These are phyloP conservation scores for Aspergillus ustus DNA, from an alignment of 2,329 filamentous ascomycete species.

Conservation along the genomic window DNA sequence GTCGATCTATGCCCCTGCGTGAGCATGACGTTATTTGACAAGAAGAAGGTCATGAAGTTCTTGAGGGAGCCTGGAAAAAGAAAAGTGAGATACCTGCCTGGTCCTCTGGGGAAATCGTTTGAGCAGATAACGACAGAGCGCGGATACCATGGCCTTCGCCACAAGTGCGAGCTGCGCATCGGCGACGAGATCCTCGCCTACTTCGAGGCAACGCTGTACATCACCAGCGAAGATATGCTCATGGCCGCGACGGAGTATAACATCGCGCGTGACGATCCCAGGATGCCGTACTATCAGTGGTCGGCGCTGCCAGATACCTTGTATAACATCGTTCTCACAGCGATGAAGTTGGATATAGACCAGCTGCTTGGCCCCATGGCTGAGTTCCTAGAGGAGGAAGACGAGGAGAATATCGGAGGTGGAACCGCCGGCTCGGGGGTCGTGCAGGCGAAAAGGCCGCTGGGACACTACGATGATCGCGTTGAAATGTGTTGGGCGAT, in stretches of 20 bases:
- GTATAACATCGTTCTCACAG: background rate
- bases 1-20: conserved; percentile 5
- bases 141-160: background rate
- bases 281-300: background rate
- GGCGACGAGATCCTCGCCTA: background rate
- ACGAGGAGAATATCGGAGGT: background rate
- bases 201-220: background rate
- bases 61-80: background rate
- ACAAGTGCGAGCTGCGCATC: background rate
- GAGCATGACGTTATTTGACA: background rate
- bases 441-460: background rate
- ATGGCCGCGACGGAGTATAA: background rate
- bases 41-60: background rate
- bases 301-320: background rate
- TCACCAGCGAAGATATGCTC: background rate
- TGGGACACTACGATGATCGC: background rate
- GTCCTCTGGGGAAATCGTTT: background rate
- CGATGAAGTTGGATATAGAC: background rate
- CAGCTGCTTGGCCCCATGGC: background rate
- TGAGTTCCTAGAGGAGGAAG: background rate
- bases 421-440: background rate
- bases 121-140: background rate
- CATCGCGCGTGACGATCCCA: background rate
- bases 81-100: background rate
- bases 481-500: background rate